These are phyloP conservation scores for Heteromeles arbutifolia DNA, from an alignment of 306 rosid genomes.

Conservation along the genomic window DNA sequence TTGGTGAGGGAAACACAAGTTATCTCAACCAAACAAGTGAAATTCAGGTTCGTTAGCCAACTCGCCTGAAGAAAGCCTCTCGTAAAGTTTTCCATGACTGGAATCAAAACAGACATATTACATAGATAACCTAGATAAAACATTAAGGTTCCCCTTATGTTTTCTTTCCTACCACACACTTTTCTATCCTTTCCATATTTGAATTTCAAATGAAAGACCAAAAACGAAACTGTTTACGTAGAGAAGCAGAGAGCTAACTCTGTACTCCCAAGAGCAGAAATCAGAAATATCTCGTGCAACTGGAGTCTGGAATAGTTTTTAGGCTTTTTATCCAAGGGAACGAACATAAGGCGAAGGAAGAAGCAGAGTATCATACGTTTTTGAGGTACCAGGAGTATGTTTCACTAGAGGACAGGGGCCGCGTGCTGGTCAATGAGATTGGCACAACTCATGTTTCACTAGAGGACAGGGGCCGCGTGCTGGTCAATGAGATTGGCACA, in stretches of 20 bases:
- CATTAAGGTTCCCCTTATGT: neutral
- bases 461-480: too few species aligned
- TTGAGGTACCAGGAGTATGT: too few species aligned
- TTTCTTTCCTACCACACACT: too few species aligned
- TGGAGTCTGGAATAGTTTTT: neutral
- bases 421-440: too few species aligned
- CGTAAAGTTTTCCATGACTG: neutral
- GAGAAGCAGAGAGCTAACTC: neutral
- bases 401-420: too few species aligned
- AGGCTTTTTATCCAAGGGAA: too few species aligned
- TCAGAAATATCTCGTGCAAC: neutral
- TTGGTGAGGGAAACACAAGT: neutral
- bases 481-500: too few species aligned
- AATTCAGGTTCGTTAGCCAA: neutral
- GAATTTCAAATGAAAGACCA: neutral
- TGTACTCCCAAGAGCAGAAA: neutral
- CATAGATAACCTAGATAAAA: neutral
- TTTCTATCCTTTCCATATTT: neutral
- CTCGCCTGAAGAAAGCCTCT: neutral
- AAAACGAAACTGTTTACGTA: neutral
- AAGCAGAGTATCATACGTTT: too few species aligned
- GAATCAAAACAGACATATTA: neutral
- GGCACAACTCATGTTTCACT: too few species aligned
- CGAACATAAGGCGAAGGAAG: too few species aligned
- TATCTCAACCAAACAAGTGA: neutral